A percentile compares a stretch with the other conserved stretches of the same genome.
Evolutionary conservation across 352 stramenopile species (phyloP).

Genomic region (Blastocystis sp.): DNA sequence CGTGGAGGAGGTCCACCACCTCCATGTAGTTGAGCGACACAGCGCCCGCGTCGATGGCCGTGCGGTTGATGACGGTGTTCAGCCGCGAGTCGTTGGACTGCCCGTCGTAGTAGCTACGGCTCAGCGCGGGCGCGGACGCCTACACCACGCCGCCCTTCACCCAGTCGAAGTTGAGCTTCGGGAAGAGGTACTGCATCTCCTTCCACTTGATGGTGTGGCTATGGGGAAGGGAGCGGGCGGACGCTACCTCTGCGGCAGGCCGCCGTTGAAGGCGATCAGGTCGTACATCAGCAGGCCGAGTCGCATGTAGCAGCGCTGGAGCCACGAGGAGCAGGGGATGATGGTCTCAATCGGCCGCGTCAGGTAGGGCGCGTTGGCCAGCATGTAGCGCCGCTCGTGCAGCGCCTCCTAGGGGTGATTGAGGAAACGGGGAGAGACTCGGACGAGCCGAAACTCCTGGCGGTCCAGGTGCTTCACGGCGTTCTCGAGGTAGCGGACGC

Average conservation of each 20-base stretch:
- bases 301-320: constrained; percentile 89
- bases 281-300: constrained; percentile 87
- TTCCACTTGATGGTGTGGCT: constrained; percentile 73
- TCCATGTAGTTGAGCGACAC: constrained; percentile 86
- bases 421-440: not conserved
- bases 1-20: constrained; percentile 72
- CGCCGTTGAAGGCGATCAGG: constrained; percentile 82
- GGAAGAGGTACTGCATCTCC: constrained; percentile 88
- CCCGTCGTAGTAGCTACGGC: constrained; percentile 75
- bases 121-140: not conserved
- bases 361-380: constrained; percentile 87
- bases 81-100: constrained; percentile 91
- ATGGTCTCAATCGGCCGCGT: constrained; percentile 88
- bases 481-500: constrained; percentile 89
- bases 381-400: constrained; percentile 86
- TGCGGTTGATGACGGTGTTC: constrained; percentile 87
- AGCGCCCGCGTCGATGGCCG: constrained; percentile 86
- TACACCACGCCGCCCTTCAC: constrained; percentile 82
- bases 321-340: constrained; percentile 91
- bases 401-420: constrained; percentile 79
- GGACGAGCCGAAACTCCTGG: constrained; percentile 82
- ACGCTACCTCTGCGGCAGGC: constrained; percentile 77
- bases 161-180: constrained; percentile 84
- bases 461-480: constrained; percentile 86
- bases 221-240: constrained; percentile 81